These are phyloP conservation scores for Lasiodiplodia sp. DNA, from an alignment of 2,329 filamentous ascomycete genomes.

Conservation along the genomic window DNA sequence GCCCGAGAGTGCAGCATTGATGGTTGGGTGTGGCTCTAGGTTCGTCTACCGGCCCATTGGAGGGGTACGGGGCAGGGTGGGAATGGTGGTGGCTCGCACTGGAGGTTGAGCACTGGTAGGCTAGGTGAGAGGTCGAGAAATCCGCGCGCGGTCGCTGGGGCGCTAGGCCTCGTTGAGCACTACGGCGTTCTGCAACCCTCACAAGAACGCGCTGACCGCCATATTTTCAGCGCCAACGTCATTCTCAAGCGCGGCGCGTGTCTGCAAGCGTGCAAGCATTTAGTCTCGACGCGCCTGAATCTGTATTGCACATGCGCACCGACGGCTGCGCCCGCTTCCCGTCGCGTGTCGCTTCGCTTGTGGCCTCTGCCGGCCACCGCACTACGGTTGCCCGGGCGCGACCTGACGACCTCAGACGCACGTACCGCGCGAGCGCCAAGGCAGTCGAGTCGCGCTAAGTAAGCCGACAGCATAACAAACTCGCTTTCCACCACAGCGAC, in stretches of 20 bases:
- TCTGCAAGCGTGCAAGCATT: background rate
- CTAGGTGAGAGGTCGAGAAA: constrained; percentile 22
- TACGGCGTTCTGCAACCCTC: constrained; percentile 1
- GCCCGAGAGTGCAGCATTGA: constrained; percentile 73
- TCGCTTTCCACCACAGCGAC: constrained; percentile 38
- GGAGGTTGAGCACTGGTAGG: constrained; percentile 7
- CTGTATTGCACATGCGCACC: background rate
- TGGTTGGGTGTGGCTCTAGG: constrained; percentile 23
- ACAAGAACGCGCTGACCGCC: constrained; percentile 17
- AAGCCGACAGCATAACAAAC: constrained; percentile 41
- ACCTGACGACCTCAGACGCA: background rate
- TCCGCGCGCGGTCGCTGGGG: constrained; percentile 9
- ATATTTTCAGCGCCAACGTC: background rate
- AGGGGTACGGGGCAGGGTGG: background rate
- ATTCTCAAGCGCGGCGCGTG: background rate
- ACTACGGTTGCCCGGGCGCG: constrained; percentile 28
- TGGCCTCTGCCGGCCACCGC: constrained; percentile 23
- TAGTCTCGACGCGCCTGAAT: background rate
- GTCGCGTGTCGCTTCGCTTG: constrained; percentile 23
- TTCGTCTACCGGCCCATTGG: constrained; percentile 24
- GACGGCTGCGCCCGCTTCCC: background rate
- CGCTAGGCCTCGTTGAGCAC: constrained; percentile 17
- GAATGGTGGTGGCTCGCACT: constrained; percentile 2
- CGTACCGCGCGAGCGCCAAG: background rate
- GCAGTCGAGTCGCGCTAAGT: constrained; percentile 23